Evolutionary conservation across 2,329 filamentous ascomycete genomes (phyloP).

Genomic region (Piedraia hortae): DNA sequence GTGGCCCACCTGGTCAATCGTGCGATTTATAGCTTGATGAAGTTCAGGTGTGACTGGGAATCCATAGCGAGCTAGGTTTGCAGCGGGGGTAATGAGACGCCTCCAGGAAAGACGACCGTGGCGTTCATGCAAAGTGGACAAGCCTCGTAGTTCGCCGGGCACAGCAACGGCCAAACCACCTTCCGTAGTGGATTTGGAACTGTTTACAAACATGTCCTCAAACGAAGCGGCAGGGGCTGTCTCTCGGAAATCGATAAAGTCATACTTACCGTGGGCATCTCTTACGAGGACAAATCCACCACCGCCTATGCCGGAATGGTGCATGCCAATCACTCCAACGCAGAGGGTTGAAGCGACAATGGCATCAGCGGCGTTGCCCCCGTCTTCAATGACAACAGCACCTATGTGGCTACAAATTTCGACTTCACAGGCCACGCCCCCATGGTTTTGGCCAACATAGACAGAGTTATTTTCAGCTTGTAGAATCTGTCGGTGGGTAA

Average conservation of each 20-base stretch:
- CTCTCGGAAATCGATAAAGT: conserved; percentile 75
- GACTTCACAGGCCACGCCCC: conserved; percentile 21
- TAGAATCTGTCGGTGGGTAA: too few species aligned
- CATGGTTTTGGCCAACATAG: conserved; percentile 9
- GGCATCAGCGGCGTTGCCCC: conserved; percentile 25
- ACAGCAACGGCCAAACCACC: conserved; percentile 24
- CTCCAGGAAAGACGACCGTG: conserved; percentile 32
- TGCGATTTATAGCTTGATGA: too few species aligned
- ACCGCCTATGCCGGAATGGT: conserved; percentile 43
- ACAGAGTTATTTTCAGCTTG: too few species aligned
- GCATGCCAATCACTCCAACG: conserved; percentile 22
- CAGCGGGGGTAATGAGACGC: conserved; percentile 43
- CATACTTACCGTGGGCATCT: conserved; percentile 42
- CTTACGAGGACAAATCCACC: conserved; percentile 70
- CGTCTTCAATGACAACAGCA: conserved; percentile 17
- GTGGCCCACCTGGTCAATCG: too few species aligned
- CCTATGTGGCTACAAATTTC: conserved; percentile 21
- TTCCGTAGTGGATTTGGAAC: conserved; percentile 27
- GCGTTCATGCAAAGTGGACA: conserved; percentile 49
- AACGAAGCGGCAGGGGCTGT: conserved; percentile 56
- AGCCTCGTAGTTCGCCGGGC: conserved; percentile 48
- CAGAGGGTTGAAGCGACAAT: conserved; percentile 21
- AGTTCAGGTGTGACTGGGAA: conserved; percentile 50
- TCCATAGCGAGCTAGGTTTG: conserved; percentile 43
- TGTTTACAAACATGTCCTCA: conserved; percentile 36